Evolutionary conservation across 352 stramenopile species (phyloP).

Genomic region (Pythium vanterpoolii): DNA sequence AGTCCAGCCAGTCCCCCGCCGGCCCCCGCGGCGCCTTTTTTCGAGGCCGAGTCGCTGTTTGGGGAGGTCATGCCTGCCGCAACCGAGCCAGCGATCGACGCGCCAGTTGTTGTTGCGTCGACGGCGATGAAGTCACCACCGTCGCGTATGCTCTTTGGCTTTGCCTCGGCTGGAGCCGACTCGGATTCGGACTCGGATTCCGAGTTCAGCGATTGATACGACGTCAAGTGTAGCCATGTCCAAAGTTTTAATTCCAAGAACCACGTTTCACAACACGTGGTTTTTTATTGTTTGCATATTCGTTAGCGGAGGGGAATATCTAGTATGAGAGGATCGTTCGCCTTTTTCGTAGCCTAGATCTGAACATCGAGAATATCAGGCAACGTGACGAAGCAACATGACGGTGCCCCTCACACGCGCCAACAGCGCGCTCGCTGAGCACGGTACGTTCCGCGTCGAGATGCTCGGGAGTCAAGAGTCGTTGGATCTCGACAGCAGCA

Average conservation of each 20-base stretch:
- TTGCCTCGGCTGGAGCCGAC: slow-evolving; percentile 37
- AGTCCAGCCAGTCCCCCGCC: not conserved
- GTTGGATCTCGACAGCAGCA: slow-evolving; percentile 78
- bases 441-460: slow-evolving; percentile 65
- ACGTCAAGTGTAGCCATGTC: slow-evolving; percentile 23
- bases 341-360: not conserved
- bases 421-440: slow-evolving; percentile 28
- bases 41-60: slow-evolving; percentile 48
- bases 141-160: slow-evolving; percentile 53
- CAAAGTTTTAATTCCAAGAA: slow-evolving; percentile 5
- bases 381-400: slow-evolving; percentile 9
- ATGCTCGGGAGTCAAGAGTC: slow-evolving; percentile 80
- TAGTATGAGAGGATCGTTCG: not conserved
- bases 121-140: not conserved
- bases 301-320: not conserved
- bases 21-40: slow-evolving; percentile 1
- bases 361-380: slow-evolving; percentile 6
- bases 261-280: not conserved
- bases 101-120: not conserved
- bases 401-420: slow-evolving; percentile 14
- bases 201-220: slow-evolving; percentile 40
- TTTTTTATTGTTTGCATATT: slow-evolving; percentile 2
- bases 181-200: slow-evolving; percentile 55
- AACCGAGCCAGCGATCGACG: not conserved
- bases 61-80: slow-evolving; percentile 28